Conservation (phyloP, 108 stramenopile species). For the Pinguiococcus pyrenoidosus region DNA sequence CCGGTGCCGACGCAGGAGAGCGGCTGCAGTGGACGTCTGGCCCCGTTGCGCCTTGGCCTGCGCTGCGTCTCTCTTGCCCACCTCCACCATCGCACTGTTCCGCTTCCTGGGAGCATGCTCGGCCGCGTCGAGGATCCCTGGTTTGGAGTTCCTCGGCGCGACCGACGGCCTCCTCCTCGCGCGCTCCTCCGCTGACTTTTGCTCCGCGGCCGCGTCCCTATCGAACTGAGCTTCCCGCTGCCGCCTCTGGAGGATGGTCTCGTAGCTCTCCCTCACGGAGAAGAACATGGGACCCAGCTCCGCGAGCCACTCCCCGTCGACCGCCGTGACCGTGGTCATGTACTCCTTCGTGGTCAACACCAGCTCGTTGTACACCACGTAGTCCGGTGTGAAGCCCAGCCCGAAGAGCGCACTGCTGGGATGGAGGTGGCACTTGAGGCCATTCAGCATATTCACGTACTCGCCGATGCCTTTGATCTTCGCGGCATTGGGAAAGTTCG, state of each 20-base stretch:
- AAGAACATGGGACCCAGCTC: slow-evolving; percentile 98
- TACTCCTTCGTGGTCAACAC: slow-evolving; percentile 93
- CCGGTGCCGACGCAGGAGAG: too few species aligned
- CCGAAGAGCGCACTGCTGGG: slow-evolving; percentile 46
- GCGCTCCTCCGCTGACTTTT: too few species aligned
- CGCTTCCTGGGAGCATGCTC: too few species aligned
- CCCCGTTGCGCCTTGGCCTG: too few species aligned
- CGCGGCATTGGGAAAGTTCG: slow-evolving; percentile 93
- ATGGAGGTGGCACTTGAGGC: slow-evolving; percentile 66
- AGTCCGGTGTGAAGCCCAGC: slow-evolving; percentile 95
- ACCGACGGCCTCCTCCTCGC: too few species aligned
- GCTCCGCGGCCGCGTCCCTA: slow-evolving; percentile 31
- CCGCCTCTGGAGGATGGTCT: slow-evolving; percentile 52
- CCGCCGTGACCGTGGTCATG: slow-evolving; percentile 94
- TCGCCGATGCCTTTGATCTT: slow-evolving; percentile 95
- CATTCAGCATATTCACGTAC: slow-evolving; percentile 95
- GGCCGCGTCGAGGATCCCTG: too few species aligned
- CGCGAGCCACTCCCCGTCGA: slow-evolving; percentile 96
- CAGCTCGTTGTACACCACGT: slow-evolving; percentile 93
- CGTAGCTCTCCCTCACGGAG: slow-evolving; percentile 70
- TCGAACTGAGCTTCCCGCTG: slow-evolving; percentile 50
- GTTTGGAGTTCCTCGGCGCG: too few species aligned
- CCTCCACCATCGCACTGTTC: too few species aligned
- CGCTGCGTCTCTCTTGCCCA: too few species aligned
- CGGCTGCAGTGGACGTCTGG: too few species aligned